Percentiles rank a stretch among this genome's conserved stretches.
Conservation (phyloP, 1,284 basidiomycete species). For the Agroathelia rolfsii region DNA sequence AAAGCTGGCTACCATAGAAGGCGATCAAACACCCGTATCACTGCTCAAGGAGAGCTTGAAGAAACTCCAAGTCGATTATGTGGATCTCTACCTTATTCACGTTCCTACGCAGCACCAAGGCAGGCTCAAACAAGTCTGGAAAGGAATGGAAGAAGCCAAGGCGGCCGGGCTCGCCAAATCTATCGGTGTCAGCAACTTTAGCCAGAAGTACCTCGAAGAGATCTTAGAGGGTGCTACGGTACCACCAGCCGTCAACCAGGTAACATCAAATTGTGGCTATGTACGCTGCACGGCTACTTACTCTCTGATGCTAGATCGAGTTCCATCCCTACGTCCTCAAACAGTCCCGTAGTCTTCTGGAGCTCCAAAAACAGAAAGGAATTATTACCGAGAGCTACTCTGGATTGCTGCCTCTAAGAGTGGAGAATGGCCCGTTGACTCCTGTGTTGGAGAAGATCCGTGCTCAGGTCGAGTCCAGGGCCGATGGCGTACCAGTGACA, state of each 20-base stretch:
- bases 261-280: constrained; percentile 16
- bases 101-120: constrained; percentile 25
- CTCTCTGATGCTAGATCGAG: constrained; percentile 35
- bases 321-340: constrained; percentile 39
- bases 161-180: constrained; percentile 32
- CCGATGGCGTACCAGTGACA: constrained; percentile 36
- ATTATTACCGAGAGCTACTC: constrained; percentile 31
- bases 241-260: constrained; percentile 58
- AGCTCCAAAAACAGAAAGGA: constrained; percentile 27
- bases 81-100: no score
- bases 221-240: constrained; percentile 47
- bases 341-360: constrained; percentile 27
- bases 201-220: constrained; percentile 51
- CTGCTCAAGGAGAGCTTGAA: constrained; percentile 18
- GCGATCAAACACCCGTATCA: constrained; percentile 30
- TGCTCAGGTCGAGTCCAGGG: constrained; percentile 22
- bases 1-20: constrained; percentile 44
- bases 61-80: constrained; percentile 23
- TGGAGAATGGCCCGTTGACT: constrained; percentile 37
- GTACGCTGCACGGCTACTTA: background rate
- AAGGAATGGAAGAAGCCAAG: constrained; percentile 27
- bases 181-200: constrained; percentile 71
- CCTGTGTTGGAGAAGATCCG: constrained; percentile 33
- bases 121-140: constrained; percentile 31
- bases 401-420: constrained; percentile 27